Evolutionary conservation across 331 rosid genomes (phyloP).

Genomic region (Stylosanthes scabra): DNA sequence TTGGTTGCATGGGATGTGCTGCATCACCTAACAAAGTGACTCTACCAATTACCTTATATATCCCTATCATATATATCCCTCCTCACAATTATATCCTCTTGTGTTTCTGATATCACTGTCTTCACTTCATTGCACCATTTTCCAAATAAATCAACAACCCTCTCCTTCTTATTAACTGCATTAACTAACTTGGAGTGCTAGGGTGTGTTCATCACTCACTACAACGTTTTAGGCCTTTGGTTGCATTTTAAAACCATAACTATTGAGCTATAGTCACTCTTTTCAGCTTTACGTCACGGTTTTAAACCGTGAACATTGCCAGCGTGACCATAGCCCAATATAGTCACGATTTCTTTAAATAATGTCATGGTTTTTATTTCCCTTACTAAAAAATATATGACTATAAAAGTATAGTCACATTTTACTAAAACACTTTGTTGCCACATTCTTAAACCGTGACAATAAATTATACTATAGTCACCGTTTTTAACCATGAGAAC

Average conservation of each 20-base stretch:
- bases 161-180: constrained; percentile 48
- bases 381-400: no score
- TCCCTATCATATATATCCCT: constrained; percentile 59
- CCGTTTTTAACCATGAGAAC: no score
- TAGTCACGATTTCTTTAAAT: constrained; percentile 50
- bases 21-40: constrained; percentile 58
- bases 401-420: no score
- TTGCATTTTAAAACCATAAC: no score
- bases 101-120: constrained; percentile 50
- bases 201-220: no score
- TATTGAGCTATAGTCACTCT: constrained; percentile 41
- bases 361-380: no score
- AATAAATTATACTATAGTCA: no score
- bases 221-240: no score
- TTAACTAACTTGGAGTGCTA: background rate
- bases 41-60: constrained; percentile 51
- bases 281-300: no score
- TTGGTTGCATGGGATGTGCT: constrained; percentile 62
- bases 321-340: constrained; percentile 55
- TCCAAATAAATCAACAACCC: constrained; percentile 42
- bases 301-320: constrained; percentile 53
- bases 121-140: constrained; percentile 55
- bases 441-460: no score
- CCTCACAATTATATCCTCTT: constrained; percentile 47
- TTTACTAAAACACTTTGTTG: no score